A percentile compares a stretch with the other conserved stretches of the same genome.
Conservation (phyloP, 2,329 filamentous ascomycete species). For the Diaporthe capsici region DNA sequence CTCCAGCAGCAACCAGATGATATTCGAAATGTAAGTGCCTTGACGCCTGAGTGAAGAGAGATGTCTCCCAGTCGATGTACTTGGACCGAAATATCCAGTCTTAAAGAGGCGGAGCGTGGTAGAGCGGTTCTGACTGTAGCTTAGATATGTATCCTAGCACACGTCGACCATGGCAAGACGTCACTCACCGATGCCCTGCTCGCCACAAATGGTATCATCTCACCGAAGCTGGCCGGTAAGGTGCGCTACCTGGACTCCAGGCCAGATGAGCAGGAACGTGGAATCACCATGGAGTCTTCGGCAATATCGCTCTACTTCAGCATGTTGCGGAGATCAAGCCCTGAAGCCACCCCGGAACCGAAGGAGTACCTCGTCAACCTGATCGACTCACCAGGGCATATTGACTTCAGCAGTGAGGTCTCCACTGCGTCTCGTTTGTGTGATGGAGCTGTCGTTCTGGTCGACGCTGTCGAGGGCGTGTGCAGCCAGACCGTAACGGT, state of each 20-base stretch:
- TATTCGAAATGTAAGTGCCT: slow-evolving; percentile 85
- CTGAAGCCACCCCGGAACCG: slow-evolving; percentile 77
- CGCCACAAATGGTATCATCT: slow-evolving; percentile 99
- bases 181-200: slow-evolving; percentile 96
- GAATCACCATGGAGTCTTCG: slow-evolving; percentile 99
- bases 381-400: slow-evolving; percentile 97
- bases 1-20: slow-evolving; percentile 90
- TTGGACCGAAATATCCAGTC: not conserved
- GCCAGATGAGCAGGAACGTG: slow-evolving; percentile 93
- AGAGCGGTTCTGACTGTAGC: slow-evolving; percentile 48
- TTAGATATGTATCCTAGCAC: slow-evolving; percentile 91
- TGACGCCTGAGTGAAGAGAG: not conserved
- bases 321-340: slow-evolving; percentile 81
- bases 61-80: not conserved
- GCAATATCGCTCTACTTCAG: slow-evolving; percentile 98
- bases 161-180: slow-evolving; percentile 99
- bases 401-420: slow-evolving; percentile 98
- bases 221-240: slow-evolving; percentile 96
- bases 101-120: slow-evolving; percentile 26
- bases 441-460: slow-evolving; percentile 92
- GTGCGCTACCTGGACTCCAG: slow-evolving; percentile 97
- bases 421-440: slow-evolving; percentile 95
- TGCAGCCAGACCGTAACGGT: slow-evolving; percentile 99
- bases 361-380: slow-evolving; percentile 97
- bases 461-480: slow-evolving; percentile 97